Conservation (phyloP, 805 yeast species). For the Candida piceae region DNA sequence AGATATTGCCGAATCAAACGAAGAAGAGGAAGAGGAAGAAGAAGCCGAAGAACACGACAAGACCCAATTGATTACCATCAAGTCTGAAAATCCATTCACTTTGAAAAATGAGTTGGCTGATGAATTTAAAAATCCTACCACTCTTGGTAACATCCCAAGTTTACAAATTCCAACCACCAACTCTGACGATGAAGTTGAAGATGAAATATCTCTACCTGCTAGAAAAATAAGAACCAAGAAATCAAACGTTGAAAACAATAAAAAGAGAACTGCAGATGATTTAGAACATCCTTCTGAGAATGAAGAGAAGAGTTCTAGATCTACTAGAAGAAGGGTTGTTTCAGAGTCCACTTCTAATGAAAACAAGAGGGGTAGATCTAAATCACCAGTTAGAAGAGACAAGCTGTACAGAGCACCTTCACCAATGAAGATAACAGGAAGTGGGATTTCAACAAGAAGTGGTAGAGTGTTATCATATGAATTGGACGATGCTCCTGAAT, state of each 20-base stretch:
- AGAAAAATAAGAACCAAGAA: neutral
- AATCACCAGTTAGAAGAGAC: slow-evolving; percentile 25
- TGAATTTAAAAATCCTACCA: neutral
- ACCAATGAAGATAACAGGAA: slow-evolving; percentile 17
- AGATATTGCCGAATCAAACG: neutral
- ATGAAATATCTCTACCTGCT: neutral
- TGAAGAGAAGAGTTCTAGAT: neutral
- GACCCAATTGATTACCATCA: slow-evolving; percentile 4
- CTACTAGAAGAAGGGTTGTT: slow-evolving; percentile 5
- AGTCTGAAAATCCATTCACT: no score
- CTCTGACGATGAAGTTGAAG: slow-evolving; percentile 2
- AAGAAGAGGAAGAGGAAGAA: slow-evolving; percentile 2
- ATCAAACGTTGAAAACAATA: neutral
- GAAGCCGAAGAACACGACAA: slow-evolving; percentile 1
- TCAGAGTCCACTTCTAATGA: slow-evolving; percentile 6
- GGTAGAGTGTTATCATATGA: slow-evolving; percentile 28
- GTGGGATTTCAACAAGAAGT: slow-evolving; percentile 25
- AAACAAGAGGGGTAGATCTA: slow-evolving; percentile 16
- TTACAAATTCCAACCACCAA: neutral
- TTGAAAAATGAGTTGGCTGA: no score
- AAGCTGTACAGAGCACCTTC: slow-evolving; percentile 20
- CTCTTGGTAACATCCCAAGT: slow-evolving; percentile 2
- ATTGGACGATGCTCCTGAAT: slow-evolving; percentile 15
- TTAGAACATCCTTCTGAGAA: slow-evolving; percentile 1
- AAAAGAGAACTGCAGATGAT: neutral